Evolutionary conservation across 371 early-diverging fungal species (phyloP), one percentile per base, ranked within the genome.

Genomic region (Saksenaea vasiformis): DNA sequence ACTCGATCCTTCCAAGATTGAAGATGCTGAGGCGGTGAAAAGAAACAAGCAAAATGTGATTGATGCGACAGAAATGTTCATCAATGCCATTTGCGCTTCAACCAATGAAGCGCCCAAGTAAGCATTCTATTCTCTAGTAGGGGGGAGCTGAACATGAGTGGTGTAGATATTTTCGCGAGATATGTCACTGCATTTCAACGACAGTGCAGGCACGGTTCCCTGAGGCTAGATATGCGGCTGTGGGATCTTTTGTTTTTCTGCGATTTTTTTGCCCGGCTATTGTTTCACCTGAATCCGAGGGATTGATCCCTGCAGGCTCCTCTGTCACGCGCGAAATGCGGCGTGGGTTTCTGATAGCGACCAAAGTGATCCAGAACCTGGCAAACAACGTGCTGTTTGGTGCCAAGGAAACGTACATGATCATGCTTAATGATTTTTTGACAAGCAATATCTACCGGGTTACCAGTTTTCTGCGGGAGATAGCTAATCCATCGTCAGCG

Each of bases 201-300:
- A 80, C 92, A 10, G 97, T 96, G 0, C 87, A 86, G 24, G 82
- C 85, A 54, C 83, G 90, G 9, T 97, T 95, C 77, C 95, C 95
- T 0, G 94, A 93, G 53, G 91, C 95, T 4, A 89, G 85, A 53
- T 85, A 87, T 51, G 90, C 90, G 0, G 95, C 96, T 27, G 94
- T 98, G 0, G 97, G 97, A 60, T 94, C 95, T 0, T 96, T 97
- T 66, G 85, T 98, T 62, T 98, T 97, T 70, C 76, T 98, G 64
- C 90, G 98, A 5, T 95, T 97, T 87, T 85, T 97, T 64, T 95
- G 96, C 65, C 98, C 98, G 0, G 95, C 94, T 1, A 95, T 98
- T 67, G 95, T 95, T 5, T 87, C 95, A 0, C 98, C 98, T 4
- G 90, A 90, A 65, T 76, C 79, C 0, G 86, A 88, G 61, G 85